A percentile compares a stretch with the other conserved stretches of the same genome.
Evolutionary conservation across 2,329 filamentous ascomycete genomes (phyloP).

Genomic region (Fusarium brachygibbosum): DNA sequence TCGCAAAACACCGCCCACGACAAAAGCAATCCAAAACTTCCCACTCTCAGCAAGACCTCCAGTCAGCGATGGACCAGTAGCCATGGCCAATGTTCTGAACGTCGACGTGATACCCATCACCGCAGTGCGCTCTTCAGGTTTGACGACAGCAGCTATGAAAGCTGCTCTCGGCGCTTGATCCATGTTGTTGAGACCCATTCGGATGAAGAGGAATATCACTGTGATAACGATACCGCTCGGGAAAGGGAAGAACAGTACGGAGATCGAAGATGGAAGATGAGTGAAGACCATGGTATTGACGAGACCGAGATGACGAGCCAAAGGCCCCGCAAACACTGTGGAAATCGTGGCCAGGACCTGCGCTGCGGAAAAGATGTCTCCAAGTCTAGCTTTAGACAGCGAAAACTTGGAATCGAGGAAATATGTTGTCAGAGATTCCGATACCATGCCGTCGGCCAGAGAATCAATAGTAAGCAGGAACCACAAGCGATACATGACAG

Average conservation of each 20-base stretch:
- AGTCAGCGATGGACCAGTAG: conserved; percentile 66
- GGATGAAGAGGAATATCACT: conserved; percentile 68
- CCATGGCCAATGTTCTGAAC: conserved; percentile 71
- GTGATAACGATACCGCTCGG: conserved; percentile 65
- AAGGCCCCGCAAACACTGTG: conserved; percentile 68
- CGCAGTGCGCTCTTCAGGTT: conserved; percentile 74
- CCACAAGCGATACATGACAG: conserved; percentile 74
- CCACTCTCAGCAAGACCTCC: conserved; percentile 66
- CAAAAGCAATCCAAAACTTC: conserved; percentile 73
- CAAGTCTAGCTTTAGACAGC: conserved; percentile 68
- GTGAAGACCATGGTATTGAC: conserved; percentile 76
- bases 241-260: conserved; percentile 71
- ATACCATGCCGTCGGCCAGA: conserved; percentile 75
- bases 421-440: conserved; percentile 69
- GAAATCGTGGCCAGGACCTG: conserved; percentile 68
- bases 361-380: conserved; percentile 68
- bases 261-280: conserved; percentile 72
- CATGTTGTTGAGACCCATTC: conserved; percentile 75
- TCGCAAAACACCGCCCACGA: conserved; percentile 66
- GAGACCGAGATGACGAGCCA: conserved; percentile 70
- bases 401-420: conserved; percentile 70
- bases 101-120: conserved; percentile 78
- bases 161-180: conserved; percentile 76
- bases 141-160: conserved; percentile 76
- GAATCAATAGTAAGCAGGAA: conserved; percentile 74